Conservation (phyloP, 2,329 filamentous ascomycete species). For the Neoarthrinium moseri region DNA sequence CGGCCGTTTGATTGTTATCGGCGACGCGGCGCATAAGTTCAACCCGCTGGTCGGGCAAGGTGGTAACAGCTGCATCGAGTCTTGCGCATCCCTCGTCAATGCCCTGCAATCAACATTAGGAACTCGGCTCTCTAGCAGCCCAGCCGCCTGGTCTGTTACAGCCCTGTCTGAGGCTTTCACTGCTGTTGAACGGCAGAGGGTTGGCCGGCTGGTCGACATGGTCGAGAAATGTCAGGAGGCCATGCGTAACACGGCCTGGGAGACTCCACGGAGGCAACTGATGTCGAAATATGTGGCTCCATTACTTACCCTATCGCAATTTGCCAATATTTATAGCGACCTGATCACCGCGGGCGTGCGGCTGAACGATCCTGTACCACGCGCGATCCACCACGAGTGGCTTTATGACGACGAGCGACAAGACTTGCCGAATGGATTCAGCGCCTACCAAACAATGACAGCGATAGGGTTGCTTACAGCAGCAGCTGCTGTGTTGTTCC, state of each 20-base stretch:
- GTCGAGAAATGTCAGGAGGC: conserved; percentile 5
- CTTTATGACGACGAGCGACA: conserved; percentile 5
- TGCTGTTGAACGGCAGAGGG: conserved; percentile 1
- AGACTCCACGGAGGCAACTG: neutral
- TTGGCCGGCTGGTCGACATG: neutral
- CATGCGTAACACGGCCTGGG: neutral
- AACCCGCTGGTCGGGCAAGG: conserved; percentile 8
- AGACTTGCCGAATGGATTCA: neutral
- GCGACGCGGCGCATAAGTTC: conserved; percentile 8
- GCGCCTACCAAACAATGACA: neutral
- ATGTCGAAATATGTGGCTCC: neutral
- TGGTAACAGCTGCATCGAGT: conserved; percentile 4
- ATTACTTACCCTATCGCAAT: neutral
- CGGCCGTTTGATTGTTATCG: neutral
- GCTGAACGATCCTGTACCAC: neutral
- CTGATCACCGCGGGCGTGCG: conserved; percentile 2
- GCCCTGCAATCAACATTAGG: neutral
- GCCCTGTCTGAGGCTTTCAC: neutral
- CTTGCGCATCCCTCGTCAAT: conserved; percentile 1
- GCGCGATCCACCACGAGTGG: neutral
- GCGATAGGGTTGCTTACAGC: neutral
- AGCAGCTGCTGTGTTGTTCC: neutral
- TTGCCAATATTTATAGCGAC: conserved; percentile 1
- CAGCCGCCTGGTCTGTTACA: neutral
- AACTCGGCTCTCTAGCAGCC: neutral